Percentiles rank a stretch among this genome's conserved stretches.
These are phyloP conservation scores for Talaromyces verruculosus DNA, from an alignment of 2,329 filamentous ascomycete species.

Conservation along the genomic window DNA sequence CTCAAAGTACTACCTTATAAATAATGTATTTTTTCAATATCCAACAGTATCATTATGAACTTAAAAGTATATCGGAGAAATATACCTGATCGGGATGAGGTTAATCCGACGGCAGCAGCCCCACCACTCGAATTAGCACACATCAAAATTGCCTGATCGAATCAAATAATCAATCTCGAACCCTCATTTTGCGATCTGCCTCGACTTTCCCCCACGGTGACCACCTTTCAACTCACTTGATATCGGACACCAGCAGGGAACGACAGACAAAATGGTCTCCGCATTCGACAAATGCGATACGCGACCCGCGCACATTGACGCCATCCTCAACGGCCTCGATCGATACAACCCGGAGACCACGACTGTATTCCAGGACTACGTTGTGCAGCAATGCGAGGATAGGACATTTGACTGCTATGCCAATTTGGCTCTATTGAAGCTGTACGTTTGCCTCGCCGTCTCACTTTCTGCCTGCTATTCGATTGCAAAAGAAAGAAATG, in stretches of 20 bases:
- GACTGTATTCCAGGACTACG: conserved; percentile 87
- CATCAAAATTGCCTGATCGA: conserved; percentile 17
- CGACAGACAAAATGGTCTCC: conserved; percentile 29
- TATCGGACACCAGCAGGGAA: not conserved
- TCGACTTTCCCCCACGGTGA: not conserved
- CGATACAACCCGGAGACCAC: conserved; percentile 98
- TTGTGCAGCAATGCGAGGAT: conserved; percentile 90
- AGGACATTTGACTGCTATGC: conserved; percentile 94
- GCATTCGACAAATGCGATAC: conserved; percentile 86
- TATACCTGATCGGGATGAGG: not conserved
- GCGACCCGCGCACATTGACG: conserved; percentile 85
- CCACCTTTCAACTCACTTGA: not conserved
- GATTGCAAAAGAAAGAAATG: not conserved
- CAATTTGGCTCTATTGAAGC: conserved; percentile 91
- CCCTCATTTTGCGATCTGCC: not conserved
- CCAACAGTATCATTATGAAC: no score
- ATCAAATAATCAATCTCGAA: conserved; percentile 3
- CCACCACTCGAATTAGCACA: conserved; percentile 21
- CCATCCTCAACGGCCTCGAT: conserved; percentile 94
- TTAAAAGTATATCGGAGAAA: conserved; percentile 15
- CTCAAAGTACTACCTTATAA: not conserved
- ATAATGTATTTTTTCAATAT: no score
- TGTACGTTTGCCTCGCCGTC: conserved; percentile 61
- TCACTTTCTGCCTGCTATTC: not conserved
- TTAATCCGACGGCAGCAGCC: conserved; percentile 11